Conservation (phyloP, 139 green algal species). For the Trebouxia sp. region DNA sequence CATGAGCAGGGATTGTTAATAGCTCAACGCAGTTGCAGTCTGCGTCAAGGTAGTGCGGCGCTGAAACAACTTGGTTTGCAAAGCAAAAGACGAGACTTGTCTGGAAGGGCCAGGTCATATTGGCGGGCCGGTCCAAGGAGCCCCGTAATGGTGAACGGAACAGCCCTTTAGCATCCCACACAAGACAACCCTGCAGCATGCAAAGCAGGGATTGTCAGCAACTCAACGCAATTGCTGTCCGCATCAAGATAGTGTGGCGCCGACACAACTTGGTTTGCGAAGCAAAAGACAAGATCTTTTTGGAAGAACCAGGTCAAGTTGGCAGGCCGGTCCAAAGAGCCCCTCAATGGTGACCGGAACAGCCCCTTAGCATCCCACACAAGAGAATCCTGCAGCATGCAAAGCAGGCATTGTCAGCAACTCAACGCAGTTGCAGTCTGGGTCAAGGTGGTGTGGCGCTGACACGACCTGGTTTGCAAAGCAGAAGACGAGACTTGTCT, state of each 20-base stretch:
- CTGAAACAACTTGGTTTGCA: constrained; percentile 4
- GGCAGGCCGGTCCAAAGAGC: neutral
- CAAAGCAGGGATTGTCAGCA: no score
- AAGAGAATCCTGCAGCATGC: neutral
- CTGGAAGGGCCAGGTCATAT: neutral
- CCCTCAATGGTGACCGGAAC: neutral
- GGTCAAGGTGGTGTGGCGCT: no score
- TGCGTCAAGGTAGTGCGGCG: neutral
- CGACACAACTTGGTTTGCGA: no score
- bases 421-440: no score
- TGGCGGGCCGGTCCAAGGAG: neutral
- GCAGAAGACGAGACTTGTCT: no score
- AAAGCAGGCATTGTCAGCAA: no score
- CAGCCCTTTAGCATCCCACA: neutral
- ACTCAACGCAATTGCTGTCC: no score
- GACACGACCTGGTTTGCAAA: no score
- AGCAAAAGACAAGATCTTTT: no score
- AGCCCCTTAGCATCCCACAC: neutral
- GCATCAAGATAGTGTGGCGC: no score
- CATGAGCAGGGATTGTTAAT: neutral
- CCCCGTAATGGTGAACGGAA: neutral
- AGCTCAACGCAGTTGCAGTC: constrained; percentile 11
- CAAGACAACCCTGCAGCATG: constrained; percentile 1
- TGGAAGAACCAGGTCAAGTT: no score
- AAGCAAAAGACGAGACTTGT: neutral